Evolutionary conservation across 352 stramenopile species (phyloP).

Genomic region (Phytopythium sindhum): DNA sequence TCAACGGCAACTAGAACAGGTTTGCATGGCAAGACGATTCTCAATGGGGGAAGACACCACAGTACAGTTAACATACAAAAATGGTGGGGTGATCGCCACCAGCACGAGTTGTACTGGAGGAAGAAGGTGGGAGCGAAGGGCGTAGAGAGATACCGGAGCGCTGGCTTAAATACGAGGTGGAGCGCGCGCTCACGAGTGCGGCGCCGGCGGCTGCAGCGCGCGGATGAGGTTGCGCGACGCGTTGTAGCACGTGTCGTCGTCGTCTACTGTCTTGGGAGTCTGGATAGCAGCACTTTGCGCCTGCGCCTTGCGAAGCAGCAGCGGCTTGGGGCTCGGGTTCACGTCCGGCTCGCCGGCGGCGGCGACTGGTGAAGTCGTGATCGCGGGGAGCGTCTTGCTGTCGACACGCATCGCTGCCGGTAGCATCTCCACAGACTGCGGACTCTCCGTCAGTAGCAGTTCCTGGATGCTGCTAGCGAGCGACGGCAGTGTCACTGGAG

Average conservation of each 20-base stretch:
- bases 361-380: constrained; percentile 13
- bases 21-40: no score
- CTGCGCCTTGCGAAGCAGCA: constrained; percentile 1
- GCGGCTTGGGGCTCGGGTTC: constrained; percentile 13
- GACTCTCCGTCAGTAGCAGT: constrained; percentile 61
- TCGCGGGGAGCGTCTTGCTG: constrained; percentile 8
- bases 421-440: constrained; percentile 52
- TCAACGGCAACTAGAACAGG: neutral
- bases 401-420: constrained; percentile 28
- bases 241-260: constrained; percentile 21
- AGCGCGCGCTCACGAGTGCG: neutral
- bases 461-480: constrained; percentile 61
- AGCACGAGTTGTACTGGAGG: neutral
- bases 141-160: neutral
- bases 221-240: constrained; percentile 23
- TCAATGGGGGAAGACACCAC: no score
- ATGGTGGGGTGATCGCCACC: neutral
- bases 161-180: constrained; percentile 7
- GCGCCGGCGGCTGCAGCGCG: constrained; percentile 17
- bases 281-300: neutral
- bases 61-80: no score
- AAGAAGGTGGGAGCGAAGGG: neutral
- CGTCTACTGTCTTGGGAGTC: constrained; percentile 5
- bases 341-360: constrained; percentile 10
- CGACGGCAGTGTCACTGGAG: constrained; percentile 48